phyloP scores from a whole-genome alignment of 495 filamentous ascomycete genomes.

The Penicillium taxi region DNA sequence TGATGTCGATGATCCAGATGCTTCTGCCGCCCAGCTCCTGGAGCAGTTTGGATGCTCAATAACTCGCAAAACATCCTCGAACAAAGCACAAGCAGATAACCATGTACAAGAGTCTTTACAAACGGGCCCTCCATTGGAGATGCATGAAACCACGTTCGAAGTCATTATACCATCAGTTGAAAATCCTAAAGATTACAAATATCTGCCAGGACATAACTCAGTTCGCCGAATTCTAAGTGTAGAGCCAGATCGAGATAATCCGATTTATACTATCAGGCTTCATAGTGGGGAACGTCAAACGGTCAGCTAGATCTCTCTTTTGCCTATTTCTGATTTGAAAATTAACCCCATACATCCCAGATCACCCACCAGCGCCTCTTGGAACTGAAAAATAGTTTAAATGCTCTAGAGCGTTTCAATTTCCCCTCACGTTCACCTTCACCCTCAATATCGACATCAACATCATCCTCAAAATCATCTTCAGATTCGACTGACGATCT shows the following conservation, averaged over 20 bases:
- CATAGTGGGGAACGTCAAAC: slow-evolving; percentile 37
- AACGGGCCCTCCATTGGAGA: neutral
- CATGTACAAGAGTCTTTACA: neutral
- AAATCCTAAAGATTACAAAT: slow-evolving; percentile 40
- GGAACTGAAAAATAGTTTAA: slow-evolving; percentile 23
- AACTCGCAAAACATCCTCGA: neutral
- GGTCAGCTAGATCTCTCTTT: slow-evolving; percentile 24
- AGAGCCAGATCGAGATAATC: slow-evolving; percentile 16
- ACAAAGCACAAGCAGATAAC: neutral
- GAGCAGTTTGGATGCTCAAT: slow-evolving; percentile 8
- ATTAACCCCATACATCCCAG: slow-evolving; percentile 15
- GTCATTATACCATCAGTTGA: slow-evolving; percentile 27
- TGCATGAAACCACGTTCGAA: slow-evolving; percentile 13
- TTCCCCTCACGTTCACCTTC: too few species aligned
- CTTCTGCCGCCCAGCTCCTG: slow-evolving; percentile 13
- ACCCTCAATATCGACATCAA: too few species aligned
- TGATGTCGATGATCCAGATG: slow-evolving; percentile 16
- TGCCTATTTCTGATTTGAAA: neutral
- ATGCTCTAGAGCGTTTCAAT: slow-evolving; percentile 23
- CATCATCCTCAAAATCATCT: too few species aligned
- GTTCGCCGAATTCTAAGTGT: slow-evolving; percentile 35
- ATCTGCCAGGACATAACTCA: slow-evolving; percentile 37
- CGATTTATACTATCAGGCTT: slow-evolving; percentile 38
- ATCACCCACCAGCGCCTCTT: slow-evolving; percentile 22
- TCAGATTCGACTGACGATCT: slow-evolving; percentile 16